Evolutionary conservation across 257 asterid genomes (phyloP).

Genomic region (Scutellaria barbata): DNA sequence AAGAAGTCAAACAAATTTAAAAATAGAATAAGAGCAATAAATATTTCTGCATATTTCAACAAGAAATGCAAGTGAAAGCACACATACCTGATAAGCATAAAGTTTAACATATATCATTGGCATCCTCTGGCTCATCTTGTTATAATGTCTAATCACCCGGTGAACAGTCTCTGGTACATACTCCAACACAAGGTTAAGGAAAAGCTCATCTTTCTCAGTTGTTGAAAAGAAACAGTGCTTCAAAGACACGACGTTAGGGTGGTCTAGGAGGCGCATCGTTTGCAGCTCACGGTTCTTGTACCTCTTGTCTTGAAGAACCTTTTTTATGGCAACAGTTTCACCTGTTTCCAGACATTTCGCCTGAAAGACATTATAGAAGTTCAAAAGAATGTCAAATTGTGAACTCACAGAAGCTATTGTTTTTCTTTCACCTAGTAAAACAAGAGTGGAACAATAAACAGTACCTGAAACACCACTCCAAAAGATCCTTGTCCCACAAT

Average conservation of each 20-base stretch:
- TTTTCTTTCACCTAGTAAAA: constrained; percentile 19
- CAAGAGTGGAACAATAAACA: constrained; percentile 6
- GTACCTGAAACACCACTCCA: constrained; percentile 87
- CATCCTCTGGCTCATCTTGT: constrained; percentile 82
- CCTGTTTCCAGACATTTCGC: constrained; percentile 89
- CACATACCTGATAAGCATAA: constrained; percentile 72
- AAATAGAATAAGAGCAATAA: not conserved
- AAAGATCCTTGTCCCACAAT: constrained; percentile 86
- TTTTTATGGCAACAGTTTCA: constrained; percentile 84
- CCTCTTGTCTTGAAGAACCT: constrained; percentile 90
- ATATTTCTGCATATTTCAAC: not conserved
- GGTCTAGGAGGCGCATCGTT: constrained; percentile 84
- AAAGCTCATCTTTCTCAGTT: constrained; percentile 77
- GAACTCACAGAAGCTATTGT: constrained; percentile 9
- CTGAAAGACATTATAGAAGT: constrained; percentile 43
- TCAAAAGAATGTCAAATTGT: not conserved
- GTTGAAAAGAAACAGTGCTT: constrained; percentile 85
- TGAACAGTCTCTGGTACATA: constrained; percentile 88
- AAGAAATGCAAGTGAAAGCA: constrained; percentile 1
- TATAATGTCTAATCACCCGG: constrained; percentile 81
- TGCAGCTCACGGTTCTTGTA: constrained; percentile 90
- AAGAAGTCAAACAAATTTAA: constrained; percentile 8
- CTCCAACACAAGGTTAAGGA: constrained; percentile 84
- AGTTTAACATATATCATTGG: constrained; percentile 81
- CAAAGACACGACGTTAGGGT: constrained; percentile 74